Conservation (phyloP, 2,329 filamentous ascomycete species). For the Ascosphaera acerosa region DNA sequence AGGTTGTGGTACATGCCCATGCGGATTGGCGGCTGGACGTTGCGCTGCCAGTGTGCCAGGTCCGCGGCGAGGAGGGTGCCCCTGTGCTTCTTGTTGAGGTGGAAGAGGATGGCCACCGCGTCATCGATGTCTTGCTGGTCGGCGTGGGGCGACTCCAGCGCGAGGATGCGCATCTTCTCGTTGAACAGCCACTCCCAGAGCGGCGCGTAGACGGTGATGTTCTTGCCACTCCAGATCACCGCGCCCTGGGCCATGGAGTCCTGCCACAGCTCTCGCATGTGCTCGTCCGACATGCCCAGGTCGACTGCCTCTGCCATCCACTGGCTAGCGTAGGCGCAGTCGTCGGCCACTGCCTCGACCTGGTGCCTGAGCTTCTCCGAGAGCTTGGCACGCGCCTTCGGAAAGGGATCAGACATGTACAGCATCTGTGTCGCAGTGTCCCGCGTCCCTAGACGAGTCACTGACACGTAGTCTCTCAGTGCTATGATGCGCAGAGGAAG, state of each 20-base stretch:
- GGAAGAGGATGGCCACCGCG: background rate
- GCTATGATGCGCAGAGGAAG: slow-evolving; percentile 1
- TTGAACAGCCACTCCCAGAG: slow-evolving; percentile 10
- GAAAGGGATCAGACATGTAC: background rate
- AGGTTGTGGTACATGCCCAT: slow-evolving; percentile 1
- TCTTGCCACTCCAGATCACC: slow-evolving; percentile 8
- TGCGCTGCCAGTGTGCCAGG: background rate
- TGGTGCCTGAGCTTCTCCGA: background rate
- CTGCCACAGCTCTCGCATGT: slow-evolving; percentile 6
- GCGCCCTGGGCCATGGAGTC: slow-evolving; percentile 10
- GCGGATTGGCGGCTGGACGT: slow-evolving; percentile 1
- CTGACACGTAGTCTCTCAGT: background rate
- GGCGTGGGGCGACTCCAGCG: background rate
- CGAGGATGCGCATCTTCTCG: background rate
- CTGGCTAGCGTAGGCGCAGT: background rate
- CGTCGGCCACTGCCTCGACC: background rate
- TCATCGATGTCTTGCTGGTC: background rate
- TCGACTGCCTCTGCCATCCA: background rate
- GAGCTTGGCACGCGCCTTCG: background rate
- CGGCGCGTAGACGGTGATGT: slow-evolving; percentile 10
- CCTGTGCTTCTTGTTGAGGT: background rate
- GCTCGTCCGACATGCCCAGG: background rate
- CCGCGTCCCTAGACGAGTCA: background rate
- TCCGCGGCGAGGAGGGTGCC: background rate
- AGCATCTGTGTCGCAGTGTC: background rate